phyloP scores from a whole-genome alignment of 805 yeast species.

The Metschnikowia matae region DNA sequence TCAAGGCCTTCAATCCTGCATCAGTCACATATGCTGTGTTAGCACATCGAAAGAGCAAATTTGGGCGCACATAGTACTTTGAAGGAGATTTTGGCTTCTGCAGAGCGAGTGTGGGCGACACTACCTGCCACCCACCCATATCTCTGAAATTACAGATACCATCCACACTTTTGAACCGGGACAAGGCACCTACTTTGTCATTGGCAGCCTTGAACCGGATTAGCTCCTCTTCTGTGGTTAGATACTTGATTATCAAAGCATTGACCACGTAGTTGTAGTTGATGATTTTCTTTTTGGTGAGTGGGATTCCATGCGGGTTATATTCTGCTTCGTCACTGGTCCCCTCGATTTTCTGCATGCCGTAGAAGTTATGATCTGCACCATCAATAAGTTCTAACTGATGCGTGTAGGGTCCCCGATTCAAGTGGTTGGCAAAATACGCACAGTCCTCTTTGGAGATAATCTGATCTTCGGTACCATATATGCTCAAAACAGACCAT shows the following conservation, averaged over 20 bases:
- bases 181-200: conserved; percentile 32
- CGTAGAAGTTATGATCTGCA: conserved; percentile 83
- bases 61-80: conserved; percentile 46
- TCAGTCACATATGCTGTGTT: conserved; percentile 49
- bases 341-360: conserved; percentile 36
- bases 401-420: conserved; percentile 46
- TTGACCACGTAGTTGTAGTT: conserved; percentile 58
- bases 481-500: conserved; percentile 59
- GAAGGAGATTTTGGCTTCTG: not conserved
- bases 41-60: conserved; percentile 61
- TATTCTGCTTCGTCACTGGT: conserved; percentile 29
- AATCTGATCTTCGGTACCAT: conserved; percentile 64
- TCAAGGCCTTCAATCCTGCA: conserved; percentile 42
- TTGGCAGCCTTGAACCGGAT: conserved; percentile 46
- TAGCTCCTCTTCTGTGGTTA: conserved; percentile 45
- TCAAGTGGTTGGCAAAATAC: conserved; percentile 52
- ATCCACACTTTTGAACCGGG: conserved; percentile 60
- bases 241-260: conserved; percentile 46
- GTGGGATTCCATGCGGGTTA: conserved; percentile 41
- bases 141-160: conserved; percentile 76
- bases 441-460: conserved; percentile 65
- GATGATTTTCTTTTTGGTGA: conserved; percentile 40
- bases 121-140: conserved; percentile 67
- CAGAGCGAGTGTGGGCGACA: conserved; percentile 19
- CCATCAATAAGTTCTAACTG: conserved; percentile 52